A percentile compares a stretch with the other conserved stretches of the same genome.
These are phyloP conservation scores for Tylopilus subfusipes DNA, from an alignment of 768 basidiomycete species.

Conservation along the genomic window DNA sequence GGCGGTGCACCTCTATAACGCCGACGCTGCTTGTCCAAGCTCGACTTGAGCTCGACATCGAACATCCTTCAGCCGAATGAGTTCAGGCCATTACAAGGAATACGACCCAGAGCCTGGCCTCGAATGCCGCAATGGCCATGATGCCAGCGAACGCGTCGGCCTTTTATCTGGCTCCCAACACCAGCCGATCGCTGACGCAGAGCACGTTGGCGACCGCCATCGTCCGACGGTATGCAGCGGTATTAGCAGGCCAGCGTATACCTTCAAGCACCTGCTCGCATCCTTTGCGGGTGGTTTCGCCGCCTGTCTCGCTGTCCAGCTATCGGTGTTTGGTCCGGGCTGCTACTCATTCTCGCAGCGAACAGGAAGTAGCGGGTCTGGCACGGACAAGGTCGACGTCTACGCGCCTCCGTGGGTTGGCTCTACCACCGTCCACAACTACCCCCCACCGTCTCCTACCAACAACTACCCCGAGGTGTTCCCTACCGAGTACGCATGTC, in stretches of 20 bases:
- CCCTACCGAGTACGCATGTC: slow-evolving; percentile 46
- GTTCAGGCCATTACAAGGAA: slow-evolving; percentile 17
- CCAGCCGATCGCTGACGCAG: slow-evolving; percentile 3
- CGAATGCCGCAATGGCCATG: neutral
- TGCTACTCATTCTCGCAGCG: slow-evolving; percentile 30
- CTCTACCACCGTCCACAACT: slow-evolving; percentile 64
- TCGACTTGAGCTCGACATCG: neutral
- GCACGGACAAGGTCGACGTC: slow-evolving; percentile 24
- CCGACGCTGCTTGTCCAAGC: neutral
- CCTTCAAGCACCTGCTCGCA: slow-evolving; percentile 35
- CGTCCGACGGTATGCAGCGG: slow-evolving; percentile 13
- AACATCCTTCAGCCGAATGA: slow-evolving; percentile 2
- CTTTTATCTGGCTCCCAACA: slow-evolving; percentile 33
- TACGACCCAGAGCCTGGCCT: slow-evolving; percentile 43
- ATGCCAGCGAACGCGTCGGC: slow-evolving; percentile 32
- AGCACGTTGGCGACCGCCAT: slow-evolving; percentile 3
- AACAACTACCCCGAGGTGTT: slow-evolving; percentile 71
- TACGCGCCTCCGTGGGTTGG: slow-evolving; percentile 68
- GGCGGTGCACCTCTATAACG: neutral
- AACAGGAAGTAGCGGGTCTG: neutral
- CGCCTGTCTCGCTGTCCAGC: slow-evolving; percentile 49
- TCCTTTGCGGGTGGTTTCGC: slow-evolving; percentile 56
- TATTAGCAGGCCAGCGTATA: slow-evolving; percentile 14
- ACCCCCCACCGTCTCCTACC: slow-evolving; percentile 70
- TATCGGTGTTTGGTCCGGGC: slow-evolving; percentile 33